phyloP scores from a whole-genome alignment of 192 early-diverging fungal genomes.

The Linnemannia hyalina region DNA sequence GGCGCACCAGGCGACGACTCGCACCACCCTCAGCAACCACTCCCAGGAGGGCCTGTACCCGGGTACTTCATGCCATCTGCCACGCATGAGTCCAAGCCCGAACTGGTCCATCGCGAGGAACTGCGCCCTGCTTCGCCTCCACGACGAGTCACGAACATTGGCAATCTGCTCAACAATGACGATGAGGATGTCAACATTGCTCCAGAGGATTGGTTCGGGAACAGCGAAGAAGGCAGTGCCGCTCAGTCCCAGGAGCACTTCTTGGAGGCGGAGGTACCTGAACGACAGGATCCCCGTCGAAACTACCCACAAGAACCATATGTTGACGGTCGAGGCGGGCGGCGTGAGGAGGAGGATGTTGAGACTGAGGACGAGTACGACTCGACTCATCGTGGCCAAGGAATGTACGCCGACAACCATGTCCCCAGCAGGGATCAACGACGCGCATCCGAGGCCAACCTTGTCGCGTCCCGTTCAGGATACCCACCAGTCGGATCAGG shows the following conservation, averaged over 20 bases:
- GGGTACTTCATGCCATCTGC: slow-evolving; percentile 32
- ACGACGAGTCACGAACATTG: slow-evolving; percentile 50
- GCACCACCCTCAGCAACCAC: background rate
- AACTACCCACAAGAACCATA: background rate
- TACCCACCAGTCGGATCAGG: slow-evolving; percentile 3
- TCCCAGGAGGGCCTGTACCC: slow-evolving; percentile 12
- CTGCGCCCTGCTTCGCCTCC: slow-evolving; percentile 23
- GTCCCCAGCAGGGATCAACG: background rate
- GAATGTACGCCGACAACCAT: background rate
- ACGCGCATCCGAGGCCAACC: slow-evolving; percentile 20
- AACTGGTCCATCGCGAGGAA: background rate
- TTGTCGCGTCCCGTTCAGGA: background rate
- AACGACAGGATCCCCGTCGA: background rate
- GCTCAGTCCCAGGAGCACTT: slow-evolving; percentile 18
- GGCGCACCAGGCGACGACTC: background rate
- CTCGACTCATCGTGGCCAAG: background rate
- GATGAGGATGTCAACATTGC: slow-evolving; percentile 52
- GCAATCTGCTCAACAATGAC: slow-evolving; percentile 49
- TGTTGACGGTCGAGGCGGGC: background rate
- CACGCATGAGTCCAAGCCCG: background rate
- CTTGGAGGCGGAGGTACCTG: slow-evolving; percentile 4
- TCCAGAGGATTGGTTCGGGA: slow-evolving; percentile 51
- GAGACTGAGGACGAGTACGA: slow-evolving; percentile 49
- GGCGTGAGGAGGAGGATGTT: slow-evolving; percentile 25
- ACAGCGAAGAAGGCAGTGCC: slow-evolving; percentile 20